Evolutionary conservation across 192 early-diverging fungal species (phyloP), one percentile per base, ranked within the genome.

Genomic region (Mortierella claussenii): DNA sequence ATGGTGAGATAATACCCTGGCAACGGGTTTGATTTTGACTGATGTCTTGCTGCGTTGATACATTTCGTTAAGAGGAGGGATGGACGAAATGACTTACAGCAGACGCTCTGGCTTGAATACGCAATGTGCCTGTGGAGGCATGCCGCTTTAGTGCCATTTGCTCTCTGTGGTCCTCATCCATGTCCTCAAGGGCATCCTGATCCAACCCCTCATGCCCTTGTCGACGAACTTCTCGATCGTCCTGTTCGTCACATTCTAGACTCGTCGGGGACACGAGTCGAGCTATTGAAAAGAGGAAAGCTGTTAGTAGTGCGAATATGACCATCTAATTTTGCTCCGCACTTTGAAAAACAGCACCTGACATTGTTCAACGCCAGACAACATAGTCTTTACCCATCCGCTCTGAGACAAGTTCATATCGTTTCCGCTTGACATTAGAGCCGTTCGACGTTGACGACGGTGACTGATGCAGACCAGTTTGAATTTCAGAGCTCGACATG

Each of bases 71-170:
- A n/a, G n/a, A n/a, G n/a, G n/a, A n/a, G n/a, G n/a, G n/a, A n/a
- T n/a, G n/a, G n/a, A n/a, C n/a, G n/a, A n/a, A n/a, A 31, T 30
- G 40, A 50, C 69, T 51, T 71, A 71, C 69, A n/a, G 47, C 34
- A 11, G 63, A 46, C 9, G 21, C 40, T 23, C 53, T 31, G n/a
- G 46, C 21, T 21, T 61, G 57, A 26, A 18, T 60, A 13, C 57
- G 20, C 21, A 76, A 30, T 4, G 63, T 76, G 9, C 73, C 73
- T 10, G 73, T 66, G n/a, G 73, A 76, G 1, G 65, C 73, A 50
- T 60, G 58, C 4, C 73, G 73, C 37, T 76, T 76, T n/a, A 76
- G 54, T 2, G 57, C 30, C 9, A 23, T 28, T 3, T 42, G 64
- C 6, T 66, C 49, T 23, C 64, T 23, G 12, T 33, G 42, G 8